A percentile compares a stretch with the other conserved stretches of the same genome.
These are phyloP conservation scores for Aspergillus cejpii DNA, from an alignment of 2,329 filamentous ascomycete species.

Conservation along the genomic window DNA sequence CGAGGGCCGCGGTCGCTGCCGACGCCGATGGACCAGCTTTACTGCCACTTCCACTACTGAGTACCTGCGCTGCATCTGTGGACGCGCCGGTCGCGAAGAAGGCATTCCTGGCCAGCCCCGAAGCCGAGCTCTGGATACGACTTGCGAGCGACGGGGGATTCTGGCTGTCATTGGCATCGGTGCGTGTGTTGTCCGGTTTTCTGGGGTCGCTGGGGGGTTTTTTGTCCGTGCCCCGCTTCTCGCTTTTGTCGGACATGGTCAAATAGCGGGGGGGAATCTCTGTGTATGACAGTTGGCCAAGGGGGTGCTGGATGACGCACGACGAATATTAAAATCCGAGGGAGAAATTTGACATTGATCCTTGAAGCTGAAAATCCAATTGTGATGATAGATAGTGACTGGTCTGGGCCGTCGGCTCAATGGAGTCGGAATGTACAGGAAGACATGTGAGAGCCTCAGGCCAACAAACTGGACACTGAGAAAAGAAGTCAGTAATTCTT, in stretches of 20 bases:
- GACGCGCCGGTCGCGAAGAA: slow-evolving; percentile 21
- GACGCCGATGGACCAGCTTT: slow-evolving; percentile 16
- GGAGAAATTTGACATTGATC: background rate
- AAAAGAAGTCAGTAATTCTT: background rate
- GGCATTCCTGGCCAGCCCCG: slow-evolving; percentile 28
- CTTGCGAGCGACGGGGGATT: slow-evolving; percentile 20
- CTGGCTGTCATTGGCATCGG: slow-evolving; percentile 9
- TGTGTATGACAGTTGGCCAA: background rate
- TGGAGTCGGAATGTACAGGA: slow-evolving; percentile 10
- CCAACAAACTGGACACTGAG: background rate
- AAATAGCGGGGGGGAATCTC: slow-evolving; percentile 5
- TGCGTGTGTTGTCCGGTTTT: slow-evolving; percentile 5
- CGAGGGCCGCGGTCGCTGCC: slow-evolving; percentile 12
- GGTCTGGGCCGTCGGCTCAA: slow-evolving; percentile 3
- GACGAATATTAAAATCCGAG: slow-evolving; percentile 1
- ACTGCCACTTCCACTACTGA: slow-evolving; percentile 18
- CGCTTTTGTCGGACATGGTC: slow-evolving; percentile 13
- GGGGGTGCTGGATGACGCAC: background rate
- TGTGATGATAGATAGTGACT: background rate
- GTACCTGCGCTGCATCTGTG: slow-evolving; percentile 18
- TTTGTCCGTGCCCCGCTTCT: slow-evolving; percentile 18
- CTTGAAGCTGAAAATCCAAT: background rate
- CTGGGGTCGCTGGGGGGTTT: slow-evolving; percentile 7
- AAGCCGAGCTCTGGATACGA: slow-evolving; percentile 33
- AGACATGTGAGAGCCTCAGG: slow-evolving; percentile 15